These are phyloP conservation scores for Stephanocyclus meneghinianus DNA, from an alignment of 352 stramenopile species.

Conservation along the genomic window DNA sequence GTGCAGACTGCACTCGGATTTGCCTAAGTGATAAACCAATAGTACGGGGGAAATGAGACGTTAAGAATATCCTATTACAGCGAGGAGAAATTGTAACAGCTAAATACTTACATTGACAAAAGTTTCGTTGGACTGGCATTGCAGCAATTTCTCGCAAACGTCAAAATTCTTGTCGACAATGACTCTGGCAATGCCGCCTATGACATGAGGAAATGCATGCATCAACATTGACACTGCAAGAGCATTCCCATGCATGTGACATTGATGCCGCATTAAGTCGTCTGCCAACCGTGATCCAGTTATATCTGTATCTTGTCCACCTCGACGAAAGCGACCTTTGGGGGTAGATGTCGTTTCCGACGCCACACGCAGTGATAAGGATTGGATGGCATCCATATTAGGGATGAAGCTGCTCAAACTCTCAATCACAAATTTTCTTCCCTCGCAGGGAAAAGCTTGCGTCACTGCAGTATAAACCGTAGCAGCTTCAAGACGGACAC, in stretches of 20 bases:
- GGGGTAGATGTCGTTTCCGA: slow-evolving; percentile 26
- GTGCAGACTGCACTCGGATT: slow-evolving; percentile 71
- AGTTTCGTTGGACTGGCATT: slow-evolving; percentile 68
- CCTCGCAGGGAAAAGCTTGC: slow-evolving; percentile 66
- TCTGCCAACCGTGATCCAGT: slow-evolving; percentile 14
- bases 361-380: slow-evolving; percentile 30
- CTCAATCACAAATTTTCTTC: slow-evolving; percentile 63
- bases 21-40: slow-evolving; percentile 15
- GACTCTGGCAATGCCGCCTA: slow-evolving; percentile 69
- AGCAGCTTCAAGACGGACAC: slow-evolving; percentile 80
- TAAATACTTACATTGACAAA: slow-evolving; percentile 55
- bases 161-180: slow-evolving; percentile 67
- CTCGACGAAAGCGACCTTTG: slow-evolving; percentile 43
- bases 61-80: neutral
- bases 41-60: neutral
- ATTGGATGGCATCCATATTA: slow-evolving; percentile 58
- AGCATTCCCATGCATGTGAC: slow-evolving; percentile 75
- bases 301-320: slow-evolving; percentile 23
- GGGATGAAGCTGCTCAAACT: slow-evolving; percentile 46
- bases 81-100: neutral
- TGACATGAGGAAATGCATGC: slow-evolving; percentile 68
- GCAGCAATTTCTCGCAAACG: slow-evolving; percentile 66
- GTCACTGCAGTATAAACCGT: slow-evolving; percentile 66
- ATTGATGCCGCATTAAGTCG: slow-evolving; percentile 64
- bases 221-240: slow-evolving; percentile 76